phyloP scores from a whole-genome alignment of 129 eudicot genomes.

The Flaveria linearis region DNA sequence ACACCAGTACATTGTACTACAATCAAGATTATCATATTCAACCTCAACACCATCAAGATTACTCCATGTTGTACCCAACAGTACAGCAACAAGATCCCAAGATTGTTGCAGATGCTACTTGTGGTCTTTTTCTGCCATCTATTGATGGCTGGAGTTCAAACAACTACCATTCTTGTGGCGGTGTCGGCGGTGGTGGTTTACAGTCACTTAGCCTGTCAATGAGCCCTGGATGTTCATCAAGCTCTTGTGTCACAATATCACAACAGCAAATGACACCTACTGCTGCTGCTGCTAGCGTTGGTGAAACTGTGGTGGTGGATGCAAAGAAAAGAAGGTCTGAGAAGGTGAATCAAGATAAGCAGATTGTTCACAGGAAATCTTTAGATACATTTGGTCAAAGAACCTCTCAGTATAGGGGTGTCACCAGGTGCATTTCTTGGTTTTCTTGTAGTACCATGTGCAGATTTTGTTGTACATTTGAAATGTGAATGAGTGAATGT shows the following conservation, averaged over 20 bases:
- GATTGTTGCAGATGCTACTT: constrained; percentile 19
- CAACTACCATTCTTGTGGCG: constrained; percentile 34
- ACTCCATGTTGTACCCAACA: constrained; percentile 43
- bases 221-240: constrained; percentile 82
- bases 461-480: not conserved
- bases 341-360: constrained; percentile 69
- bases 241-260: constrained; percentile 70
- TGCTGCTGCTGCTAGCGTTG: constrained; percentile 17
- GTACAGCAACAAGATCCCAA: constrained; percentile 34
- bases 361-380: constrained; percentile 87
- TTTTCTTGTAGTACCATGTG: not conserved
- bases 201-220: constrained; percentile 84
- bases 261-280: constrained; percentile 64
- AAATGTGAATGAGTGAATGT: not conserved
- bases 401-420: constrained; percentile 97
- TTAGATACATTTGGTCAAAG: constrained; percentile 95
- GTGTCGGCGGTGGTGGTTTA: constrained; percentile 37
- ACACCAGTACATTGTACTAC: constrained; percentile 53
- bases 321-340: constrained; percentile 74
- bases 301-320: constrained; percentile 58
- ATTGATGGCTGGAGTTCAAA: constrained; percentile 55
- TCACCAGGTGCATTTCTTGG: constrained; percentile 60
- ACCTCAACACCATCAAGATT: constrained; percentile 51
- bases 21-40: constrained; percentile 52
- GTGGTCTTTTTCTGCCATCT: constrained; percentile 40